These are phyloP conservation scores for Phytophthora hybrid DNA, from an alignment of 352 stramenopile species.

Conservation along the genomic window DNA sequence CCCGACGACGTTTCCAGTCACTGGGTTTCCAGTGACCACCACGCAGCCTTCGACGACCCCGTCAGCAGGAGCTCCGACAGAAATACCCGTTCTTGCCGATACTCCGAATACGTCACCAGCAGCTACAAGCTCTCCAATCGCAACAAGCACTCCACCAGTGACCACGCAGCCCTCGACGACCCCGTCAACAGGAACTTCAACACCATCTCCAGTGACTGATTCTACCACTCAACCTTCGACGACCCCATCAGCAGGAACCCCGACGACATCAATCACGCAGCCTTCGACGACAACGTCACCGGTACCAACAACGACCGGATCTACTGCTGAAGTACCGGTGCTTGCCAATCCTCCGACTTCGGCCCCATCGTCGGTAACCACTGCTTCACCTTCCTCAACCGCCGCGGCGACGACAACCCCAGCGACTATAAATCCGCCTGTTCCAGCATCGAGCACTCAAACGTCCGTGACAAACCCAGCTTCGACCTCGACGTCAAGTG, in stretches of 20 bases:
- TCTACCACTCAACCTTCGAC: slow-evolving; percentile 5
- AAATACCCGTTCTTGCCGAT: slow-evolving; percentile 25
- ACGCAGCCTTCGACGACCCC: slow-evolving; percentile 6
- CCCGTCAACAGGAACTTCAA: too few relatives aligned
- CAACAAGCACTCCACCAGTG: background rate
- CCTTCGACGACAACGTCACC: background rate
- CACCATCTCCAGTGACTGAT: too few relatives aligned
- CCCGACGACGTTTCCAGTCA: too few relatives aligned
- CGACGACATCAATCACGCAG: slow-evolving; percentile 2
- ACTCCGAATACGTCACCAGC: slow-evolving; percentile 3
- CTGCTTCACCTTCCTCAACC: too few relatives aligned
- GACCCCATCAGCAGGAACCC: slow-evolving; percentile 1
- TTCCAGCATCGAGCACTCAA: slow-evolving; percentile 4
- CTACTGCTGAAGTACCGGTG: too few relatives aligned
- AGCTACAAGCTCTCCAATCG: background rate
- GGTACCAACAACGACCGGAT: background rate
- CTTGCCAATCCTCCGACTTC: too few relatives aligned
- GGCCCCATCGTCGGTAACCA: too few relatives aligned
- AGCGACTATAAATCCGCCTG: background rate
- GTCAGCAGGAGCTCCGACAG: background rate
- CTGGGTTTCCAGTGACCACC: background rate
- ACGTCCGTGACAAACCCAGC: slow-evolving; percentile 10
- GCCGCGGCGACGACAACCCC: background rate
- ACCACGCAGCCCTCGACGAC: too few relatives aligned
- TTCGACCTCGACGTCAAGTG: background rate